Conservation (phyloP, 306 rosid species). For the Quercus wislizeni region DNA sequence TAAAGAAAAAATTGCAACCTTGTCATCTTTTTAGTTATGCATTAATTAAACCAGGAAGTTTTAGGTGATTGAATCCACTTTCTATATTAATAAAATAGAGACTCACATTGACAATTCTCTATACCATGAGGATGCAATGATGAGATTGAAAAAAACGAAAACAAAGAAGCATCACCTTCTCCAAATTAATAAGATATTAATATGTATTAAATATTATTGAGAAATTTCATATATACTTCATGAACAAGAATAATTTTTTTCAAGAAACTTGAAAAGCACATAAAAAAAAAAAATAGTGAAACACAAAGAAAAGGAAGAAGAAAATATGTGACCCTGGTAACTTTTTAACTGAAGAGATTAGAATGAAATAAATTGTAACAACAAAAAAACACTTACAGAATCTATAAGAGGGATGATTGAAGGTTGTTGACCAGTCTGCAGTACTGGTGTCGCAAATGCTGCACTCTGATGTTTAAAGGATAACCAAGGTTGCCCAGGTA, state of each 20-base stretch:
- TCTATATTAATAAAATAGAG: background rate
- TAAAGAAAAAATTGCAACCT: too few relatives aligned
- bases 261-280: slow-evolving; percentile 4
- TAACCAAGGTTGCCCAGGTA: slow-evolving; percentile 72
- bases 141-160: slow-evolving; percentile 11
- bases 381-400: slow-evolving; percentile 37
- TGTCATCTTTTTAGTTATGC: too few relatives aligned
- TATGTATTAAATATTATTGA: background rate
- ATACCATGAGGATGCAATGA: background rate
- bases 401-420: slow-evolving; percentile 46
- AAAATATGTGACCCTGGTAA: background rate
- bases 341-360: too few relatives aligned
- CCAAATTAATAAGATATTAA: background rate
- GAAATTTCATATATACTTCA: background rate
- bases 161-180: background rate
- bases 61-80: too few relatives aligned
- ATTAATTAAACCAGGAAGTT: too few relatives aligned
- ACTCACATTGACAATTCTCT: slow-evolving; percentile 10
- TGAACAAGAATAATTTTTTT: background rate
- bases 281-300: background rate
- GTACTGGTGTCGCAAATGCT: slow-evolving; percentile 41
- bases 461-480: slow-evolving; percentile 63
- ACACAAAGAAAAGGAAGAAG: background rate
- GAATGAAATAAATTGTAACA: too few relatives aligned
- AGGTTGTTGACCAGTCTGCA: slow-evolving; percentile 59